Conservation (phyloP, 129 eudicot species). For the Ambrosia artemisiifolia region DNA sequence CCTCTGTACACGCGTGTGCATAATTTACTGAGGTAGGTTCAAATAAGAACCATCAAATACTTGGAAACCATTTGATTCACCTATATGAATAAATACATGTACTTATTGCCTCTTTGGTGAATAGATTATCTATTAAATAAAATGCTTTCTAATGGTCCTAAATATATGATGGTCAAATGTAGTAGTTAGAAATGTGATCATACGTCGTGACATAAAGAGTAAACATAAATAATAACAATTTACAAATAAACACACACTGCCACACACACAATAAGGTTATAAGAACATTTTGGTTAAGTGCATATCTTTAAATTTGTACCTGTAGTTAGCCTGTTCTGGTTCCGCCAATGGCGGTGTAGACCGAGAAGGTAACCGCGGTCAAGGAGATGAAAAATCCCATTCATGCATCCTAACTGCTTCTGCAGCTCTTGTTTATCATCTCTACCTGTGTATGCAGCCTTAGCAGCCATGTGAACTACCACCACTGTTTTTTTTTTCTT, state of each 20-base stretch:
- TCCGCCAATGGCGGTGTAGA: slow-evolving; percentile 36
- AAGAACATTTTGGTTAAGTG: neutral
- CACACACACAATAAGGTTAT: neutral
- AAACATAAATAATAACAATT: neutral
- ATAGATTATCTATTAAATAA: no score
- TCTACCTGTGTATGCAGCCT: slow-evolving; percentile 40
- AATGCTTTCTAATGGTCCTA: no score
- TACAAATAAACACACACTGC: slow-evolving; percentile 12
- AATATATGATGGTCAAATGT: neutral
- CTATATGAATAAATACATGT: no score
- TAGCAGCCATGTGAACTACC: slow-evolving; percentile 52
- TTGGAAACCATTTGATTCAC: no score
- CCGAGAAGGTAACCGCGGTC: slow-evolving; percentile 60
- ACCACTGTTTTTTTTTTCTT: neutral
- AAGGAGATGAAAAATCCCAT: slow-evolving; percentile 77
- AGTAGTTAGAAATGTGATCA: neutral
- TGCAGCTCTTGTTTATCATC: slow-evolving; percentile 58
- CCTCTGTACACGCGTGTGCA: neutral
- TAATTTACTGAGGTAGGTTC: neutral
- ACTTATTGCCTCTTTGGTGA: no score
- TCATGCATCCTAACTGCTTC: slow-evolving; percentile 91
- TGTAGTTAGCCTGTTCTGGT: slow-evolving; percentile 56
- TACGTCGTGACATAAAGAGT: neutral
- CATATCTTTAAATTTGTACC: slow-evolving; percentile 34
- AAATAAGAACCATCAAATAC: no score